phyloP scores from a whole-genome alignment of 2,329 filamentous ascomycete genomes.

The Beauveria varroae region DNA sequence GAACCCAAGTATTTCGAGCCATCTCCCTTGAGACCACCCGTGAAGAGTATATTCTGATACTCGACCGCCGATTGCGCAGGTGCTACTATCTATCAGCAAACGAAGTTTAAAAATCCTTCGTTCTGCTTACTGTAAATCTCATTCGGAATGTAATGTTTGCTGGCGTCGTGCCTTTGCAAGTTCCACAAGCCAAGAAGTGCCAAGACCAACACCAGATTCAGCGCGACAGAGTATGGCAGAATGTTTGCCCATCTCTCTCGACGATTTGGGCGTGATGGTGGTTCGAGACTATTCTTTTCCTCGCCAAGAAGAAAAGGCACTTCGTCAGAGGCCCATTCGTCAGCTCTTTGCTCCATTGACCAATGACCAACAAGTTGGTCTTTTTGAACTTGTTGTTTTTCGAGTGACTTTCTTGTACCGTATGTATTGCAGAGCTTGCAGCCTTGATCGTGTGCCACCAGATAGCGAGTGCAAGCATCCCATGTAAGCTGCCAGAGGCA shows the following conservation, averaged over 20 bases:
- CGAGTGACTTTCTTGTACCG: too few relatives aligned
- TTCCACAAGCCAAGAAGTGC: neutral
- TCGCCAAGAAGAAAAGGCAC: slow-evolving; percentile 8
- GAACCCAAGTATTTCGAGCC: slow-evolving; percentile 45
- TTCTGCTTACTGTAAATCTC: slow-evolving; percentile 26
- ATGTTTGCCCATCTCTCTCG: slow-evolving; percentile 6
- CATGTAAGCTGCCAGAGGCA: neutral
- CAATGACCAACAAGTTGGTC: neutral
- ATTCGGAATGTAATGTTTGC: slow-evolving; percentile 12
- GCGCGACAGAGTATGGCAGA: slow-evolving; percentile 6
- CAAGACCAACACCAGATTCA: slow-evolving; percentile 5
- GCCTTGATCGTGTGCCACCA: too few relatives aligned
- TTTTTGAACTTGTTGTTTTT: neutral
- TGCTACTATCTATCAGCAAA: slow-evolving; percentile 23
- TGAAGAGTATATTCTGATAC: slow-evolving; percentile 42
- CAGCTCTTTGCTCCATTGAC: neutral
- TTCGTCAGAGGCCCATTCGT: neutral
- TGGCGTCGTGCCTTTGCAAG: neutral
- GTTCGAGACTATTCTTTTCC: neutral
- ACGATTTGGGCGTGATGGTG: neutral
- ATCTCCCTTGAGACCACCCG: slow-evolving; percentile 35
- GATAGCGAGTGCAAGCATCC: too few relatives aligned
- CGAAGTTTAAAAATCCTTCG: neutral
- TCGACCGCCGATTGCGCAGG: slow-evolving; percentile 38
- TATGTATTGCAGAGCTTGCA: neutral